phyloP scores from a whole-genome alignment of 1,284 basidiomycete genomes.

The Mycena citricolor region DNA sequence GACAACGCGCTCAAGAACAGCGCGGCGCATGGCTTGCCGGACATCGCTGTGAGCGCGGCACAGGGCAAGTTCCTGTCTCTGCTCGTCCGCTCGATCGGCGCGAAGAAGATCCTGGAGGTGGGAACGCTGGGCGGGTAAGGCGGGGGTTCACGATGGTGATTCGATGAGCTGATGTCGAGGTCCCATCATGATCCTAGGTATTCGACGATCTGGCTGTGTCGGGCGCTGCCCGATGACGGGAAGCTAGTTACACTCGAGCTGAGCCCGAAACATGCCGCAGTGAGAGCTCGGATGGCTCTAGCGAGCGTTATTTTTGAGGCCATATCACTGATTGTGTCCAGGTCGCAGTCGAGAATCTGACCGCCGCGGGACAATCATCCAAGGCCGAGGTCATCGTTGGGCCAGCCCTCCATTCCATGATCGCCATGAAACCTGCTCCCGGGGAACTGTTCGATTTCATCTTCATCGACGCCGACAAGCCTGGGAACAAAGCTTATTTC shows the following conservation, averaged over 20 bases:
- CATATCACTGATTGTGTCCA: constrained; percentile 23
- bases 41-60: constrained; percentile 53
- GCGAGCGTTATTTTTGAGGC: neutral
- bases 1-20: constrained; percentile 44
- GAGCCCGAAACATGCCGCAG: constrained; percentile 3
- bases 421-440: constrained; percentile 40
- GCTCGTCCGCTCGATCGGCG: constrained; percentile 45
- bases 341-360: constrained; percentile 55
- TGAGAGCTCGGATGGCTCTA: neutral
- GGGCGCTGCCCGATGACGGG: constrained; percentile 13
- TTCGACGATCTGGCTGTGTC: constrained; percentile 21
- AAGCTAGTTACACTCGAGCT: constrained; percentile 21
- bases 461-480: constrained; percentile 66
- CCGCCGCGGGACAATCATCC: constrained; percentile 42
- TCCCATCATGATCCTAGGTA: constrained; percentile 2
- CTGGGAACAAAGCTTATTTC: constrained; percentile 48
- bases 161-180: neutral
- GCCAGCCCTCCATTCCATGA: constrained; percentile 47
- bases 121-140: constrained; percentile 62
- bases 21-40: constrained; percentile 43
- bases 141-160: neutral
- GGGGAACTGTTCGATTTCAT: constrained; percentile 52
- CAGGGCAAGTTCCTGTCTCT: constrained; percentile 61
- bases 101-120: constrained; percentile 57
- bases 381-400: constrained; percentile 53